Evolutionary conservation across 768 basidiomycete genomes (phyloP).

Genomic region (Boletus huronensis): DNA sequence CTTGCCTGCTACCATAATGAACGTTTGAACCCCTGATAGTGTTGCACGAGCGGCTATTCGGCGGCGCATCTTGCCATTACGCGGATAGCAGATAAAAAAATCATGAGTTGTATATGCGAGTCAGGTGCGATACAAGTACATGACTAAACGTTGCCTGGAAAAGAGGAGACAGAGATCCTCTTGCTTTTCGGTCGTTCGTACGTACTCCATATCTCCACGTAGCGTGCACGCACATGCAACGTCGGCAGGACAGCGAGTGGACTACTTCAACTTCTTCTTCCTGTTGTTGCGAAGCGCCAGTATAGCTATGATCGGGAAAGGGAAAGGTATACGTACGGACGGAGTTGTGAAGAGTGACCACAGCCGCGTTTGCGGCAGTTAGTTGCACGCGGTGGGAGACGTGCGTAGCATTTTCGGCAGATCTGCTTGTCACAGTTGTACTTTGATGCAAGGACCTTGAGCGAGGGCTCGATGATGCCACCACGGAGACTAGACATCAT

Average conservation of each 20-base stretch:
- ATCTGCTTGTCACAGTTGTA: constrained; percentile 99
- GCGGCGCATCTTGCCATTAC: background rate
- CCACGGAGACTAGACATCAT: constrained; percentile 32
- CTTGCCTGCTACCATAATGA: background rate
- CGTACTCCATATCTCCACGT: constrained; percentile 13
- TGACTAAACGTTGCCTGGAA: constrained; percentile 1
- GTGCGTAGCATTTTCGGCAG: constrained; percentile 99
- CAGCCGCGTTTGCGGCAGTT: constrained; percentile 97
- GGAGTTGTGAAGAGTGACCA: constrained; percentile 87
- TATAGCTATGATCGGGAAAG: background rate
- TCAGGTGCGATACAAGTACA: constrained; percentile 20
- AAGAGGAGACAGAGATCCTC: background rate
- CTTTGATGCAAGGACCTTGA: constrained; percentile 95
- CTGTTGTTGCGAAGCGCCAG: constrained; percentile 33
- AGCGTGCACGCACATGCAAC: background rate
- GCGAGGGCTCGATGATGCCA: constrained; percentile 98
- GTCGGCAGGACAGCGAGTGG: constrained; percentile 6
- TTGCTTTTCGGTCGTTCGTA: constrained; percentile 6
- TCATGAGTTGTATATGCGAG: constrained; percentile 19
- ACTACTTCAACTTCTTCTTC: constrained; percentile 97
- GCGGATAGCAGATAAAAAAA: background rate
- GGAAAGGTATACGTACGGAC: constrained; percentile 59
- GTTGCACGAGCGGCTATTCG: too few species aligned
- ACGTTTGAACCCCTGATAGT: background rate
- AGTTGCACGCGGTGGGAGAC: constrained; percentile 97